phyloP scores from a whole-genome alignment of 164 flowering plant species.

The Vitis rotundifolia region DNA sequence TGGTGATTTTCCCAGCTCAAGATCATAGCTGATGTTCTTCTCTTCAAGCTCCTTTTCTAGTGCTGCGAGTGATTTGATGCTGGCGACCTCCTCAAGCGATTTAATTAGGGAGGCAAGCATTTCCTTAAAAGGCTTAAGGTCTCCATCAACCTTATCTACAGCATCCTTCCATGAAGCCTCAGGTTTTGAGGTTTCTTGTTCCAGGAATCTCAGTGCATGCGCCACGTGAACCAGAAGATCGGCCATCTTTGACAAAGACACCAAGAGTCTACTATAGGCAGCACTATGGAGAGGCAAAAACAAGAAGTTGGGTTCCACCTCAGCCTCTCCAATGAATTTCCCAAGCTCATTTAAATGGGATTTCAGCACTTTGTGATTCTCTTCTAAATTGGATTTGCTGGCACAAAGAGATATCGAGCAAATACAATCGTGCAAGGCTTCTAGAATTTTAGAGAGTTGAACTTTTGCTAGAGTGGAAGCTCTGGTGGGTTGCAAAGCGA shows the following conservation, averaged over 20 bases:
- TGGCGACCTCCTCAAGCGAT: constrained; percentile 46
- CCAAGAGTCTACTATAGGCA: constrained; percentile 48
- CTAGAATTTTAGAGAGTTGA: constrained; percentile 41
- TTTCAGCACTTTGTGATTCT: constrained; percentile 38
- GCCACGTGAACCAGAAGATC: constrained; percentile 51
- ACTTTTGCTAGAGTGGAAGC: constrained; percentile 65
- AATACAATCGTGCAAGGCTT: constrained; percentile 32
- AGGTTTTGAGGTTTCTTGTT: constrained; percentile 23
- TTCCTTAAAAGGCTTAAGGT: constrained; percentile 47
- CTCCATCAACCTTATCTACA: constrained; percentile 32
- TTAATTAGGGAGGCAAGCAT: constrained; percentile 30
- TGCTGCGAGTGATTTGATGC: constrained; percentile 43
- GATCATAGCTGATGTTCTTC: constrained; percentile 32
- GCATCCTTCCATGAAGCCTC: constrained; percentile 26
- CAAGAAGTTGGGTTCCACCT: constrained; percentile 85
- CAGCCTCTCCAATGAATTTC: constrained; percentile 66
- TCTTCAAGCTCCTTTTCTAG: constrained; percentile 41
- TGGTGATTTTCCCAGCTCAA: constrained; percentile 59
- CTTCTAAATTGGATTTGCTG: constrained; percentile 18
- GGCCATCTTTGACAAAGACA: constrained; percentile 51
- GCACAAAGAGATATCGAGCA: constrained; percentile 17
- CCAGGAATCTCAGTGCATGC: constrained; percentile 38
- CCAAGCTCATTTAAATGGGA: constrained; percentile 34
- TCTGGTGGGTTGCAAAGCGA: constrained; percentile 70
- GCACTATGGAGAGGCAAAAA: constrained; percentile 65